Conservation (phyloP, 306 rosid genomes). For the Astragalus glycyphyllos region DNA sequence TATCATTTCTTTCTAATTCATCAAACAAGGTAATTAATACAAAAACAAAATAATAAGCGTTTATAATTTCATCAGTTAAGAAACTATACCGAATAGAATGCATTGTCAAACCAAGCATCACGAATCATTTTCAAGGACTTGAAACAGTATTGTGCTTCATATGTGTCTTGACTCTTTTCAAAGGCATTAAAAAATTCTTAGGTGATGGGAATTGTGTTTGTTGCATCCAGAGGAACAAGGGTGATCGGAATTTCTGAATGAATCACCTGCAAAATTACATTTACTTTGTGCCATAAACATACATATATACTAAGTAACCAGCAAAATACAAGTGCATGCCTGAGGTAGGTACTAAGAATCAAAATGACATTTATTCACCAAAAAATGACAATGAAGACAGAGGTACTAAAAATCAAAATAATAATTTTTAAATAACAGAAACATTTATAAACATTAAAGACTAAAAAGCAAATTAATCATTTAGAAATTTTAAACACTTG, state of each 20-base stretch:
- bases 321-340: no score
- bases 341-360: no score
- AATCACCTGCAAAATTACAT: slow-evolving; percentile 62
- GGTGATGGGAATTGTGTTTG: slow-evolving; percentile 79
- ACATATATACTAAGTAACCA: background rate
- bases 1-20: slow-evolving; percentile 32
- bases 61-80: background rate
- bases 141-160: slow-evolving; percentile 81
- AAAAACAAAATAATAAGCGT: background rate
- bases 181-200: slow-evolving; percentile 66
- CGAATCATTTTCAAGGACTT: slow-evolving; percentile 82
- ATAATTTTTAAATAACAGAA: no score
- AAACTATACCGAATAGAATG: slow-evolving; percentile 67
- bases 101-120: slow-evolving; percentile 73
- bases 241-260: slow-evolving; percentile 96
- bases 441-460: no score
- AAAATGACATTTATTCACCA: no score
- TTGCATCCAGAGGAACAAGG: slow-evolving; percentile 92
- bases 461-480: no score
- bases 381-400: no score
- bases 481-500: no score
- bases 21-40: background rate
- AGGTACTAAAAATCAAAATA: no score
- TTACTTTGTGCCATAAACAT: background rate
- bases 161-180: slow-evolving; percentile 67